These are phyloP conservation scores for Moricandia moricandioides DNA, from an alignment of 345 rosid genomes.

Conservation along the genomic window DNA sequence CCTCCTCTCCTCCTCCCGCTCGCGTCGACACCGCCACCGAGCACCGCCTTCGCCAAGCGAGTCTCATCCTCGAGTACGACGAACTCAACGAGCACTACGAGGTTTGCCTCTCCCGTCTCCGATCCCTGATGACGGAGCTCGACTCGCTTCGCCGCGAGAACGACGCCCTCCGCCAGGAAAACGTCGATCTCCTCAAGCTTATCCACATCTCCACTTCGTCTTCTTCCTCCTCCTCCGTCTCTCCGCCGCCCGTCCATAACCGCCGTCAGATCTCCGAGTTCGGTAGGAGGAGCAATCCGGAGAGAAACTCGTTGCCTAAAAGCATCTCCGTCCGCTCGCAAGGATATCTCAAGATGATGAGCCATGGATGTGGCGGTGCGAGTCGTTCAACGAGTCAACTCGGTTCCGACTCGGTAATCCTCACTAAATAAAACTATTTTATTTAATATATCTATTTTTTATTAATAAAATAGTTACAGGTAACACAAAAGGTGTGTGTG, in stretches of 20 bases:
- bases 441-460: neutral
- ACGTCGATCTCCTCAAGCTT: slow-evolving; percentile 57
- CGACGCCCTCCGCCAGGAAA: slow-evolving; percentile 53
- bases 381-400: slow-evolving; percentile 39
- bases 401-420: slow-evolving; percentile 40
- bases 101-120: slow-evolving; percentile 60
- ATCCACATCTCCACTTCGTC: slow-evolving; percentile 42
- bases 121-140: slow-evolving; percentile 45
- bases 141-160: slow-evolving; percentile 68
- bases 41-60: slow-evolving; percentile 65
- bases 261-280: slow-evolving; percentile 38
- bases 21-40: slow-evolving; percentile 46
- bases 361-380: slow-evolving; percentile 28
- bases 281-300: slow-evolving; percentile 29
- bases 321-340: slow-evolving; percentile 71
- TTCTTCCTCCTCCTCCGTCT: slow-evolving; percentile 41
- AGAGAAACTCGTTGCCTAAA: slow-evolving; percentile 59
- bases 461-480: neutral
- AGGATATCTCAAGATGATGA: slow-evolving; percentile 42
- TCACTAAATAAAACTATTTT: neutral
- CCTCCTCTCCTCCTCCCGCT: slow-evolving; percentile 42
- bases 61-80: slow-evolving; percentile 65
- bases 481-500: slow-evolving; percentile 38
- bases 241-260: slow-evolving; percentile 41
- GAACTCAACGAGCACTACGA: slow-evolving; percentile 64